Evolutionary conservation across 192 early-diverging fungal genomes (phyloP).

Genomic region (Backusella australiensis): DNA sequence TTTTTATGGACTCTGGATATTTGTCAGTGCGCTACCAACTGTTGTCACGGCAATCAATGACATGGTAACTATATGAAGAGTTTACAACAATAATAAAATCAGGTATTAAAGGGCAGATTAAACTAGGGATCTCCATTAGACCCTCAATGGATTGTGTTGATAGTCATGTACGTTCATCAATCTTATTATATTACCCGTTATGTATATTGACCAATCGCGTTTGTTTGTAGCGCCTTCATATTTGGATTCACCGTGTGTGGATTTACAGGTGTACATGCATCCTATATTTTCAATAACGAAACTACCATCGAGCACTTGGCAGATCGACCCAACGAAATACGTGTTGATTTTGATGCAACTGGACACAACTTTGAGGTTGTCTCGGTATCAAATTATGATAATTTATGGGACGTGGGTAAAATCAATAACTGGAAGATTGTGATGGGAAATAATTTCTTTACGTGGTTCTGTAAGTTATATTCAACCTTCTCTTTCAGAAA

Average conservation of each 20-base stretch:
- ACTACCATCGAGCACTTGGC: constrained; percentile 49
- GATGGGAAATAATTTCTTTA: constrained; percentile 38
- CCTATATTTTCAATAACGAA: constrained; percentile 44
- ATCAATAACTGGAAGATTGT: constrained; percentile 45
- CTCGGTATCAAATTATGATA: constrained; percentile 32
- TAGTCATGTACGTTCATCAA: constrained; percentile 25
- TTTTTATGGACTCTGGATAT: constrained; percentile 42
- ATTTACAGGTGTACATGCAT: constrained; percentile 42
- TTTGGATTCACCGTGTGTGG: constrained; percentile 45
- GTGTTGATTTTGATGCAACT: constrained; percentile 38
- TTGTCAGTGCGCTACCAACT: constrained; percentile 31
- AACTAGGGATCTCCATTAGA: constrained; percentile 21
- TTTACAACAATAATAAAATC: background rate
- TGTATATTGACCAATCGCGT: background rate
- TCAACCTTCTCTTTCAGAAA: background rate
- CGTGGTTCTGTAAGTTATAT: constrained; percentile 35
- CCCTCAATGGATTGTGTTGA: constrained; percentile 31
- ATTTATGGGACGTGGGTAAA: constrained; percentile 39
- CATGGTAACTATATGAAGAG: background rate
- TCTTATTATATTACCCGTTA: background rate
- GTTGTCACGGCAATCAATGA: constrained; percentile 19
- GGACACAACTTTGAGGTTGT: constrained; percentile 39
- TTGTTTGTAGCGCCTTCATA: constrained; percentile 30
- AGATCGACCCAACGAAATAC: constrained; percentile 35
- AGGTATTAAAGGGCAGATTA: background rate